These are phyloP conservation scores for Phytophthora palmivora DNA, from an alignment of 352 stramenopile species.

Conservation along the genomic window DNA sequence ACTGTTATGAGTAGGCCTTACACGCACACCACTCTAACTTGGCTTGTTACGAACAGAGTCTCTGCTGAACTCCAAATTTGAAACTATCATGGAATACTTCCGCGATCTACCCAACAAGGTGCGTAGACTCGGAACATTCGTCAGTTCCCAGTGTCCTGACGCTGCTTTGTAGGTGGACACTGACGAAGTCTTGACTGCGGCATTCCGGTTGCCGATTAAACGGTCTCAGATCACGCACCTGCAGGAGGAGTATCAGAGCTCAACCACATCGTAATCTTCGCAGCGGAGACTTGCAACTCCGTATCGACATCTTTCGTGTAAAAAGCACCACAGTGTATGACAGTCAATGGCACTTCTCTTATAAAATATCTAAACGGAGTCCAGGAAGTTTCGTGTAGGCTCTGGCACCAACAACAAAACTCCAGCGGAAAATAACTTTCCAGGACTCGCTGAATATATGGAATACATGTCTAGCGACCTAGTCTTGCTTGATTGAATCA, in stretches of 20 bases:
- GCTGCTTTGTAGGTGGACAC: slow-evolving; percentile 55
- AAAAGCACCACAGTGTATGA: neutral
- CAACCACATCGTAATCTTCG: slow-evolving; percentile 36
- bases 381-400: neutral
- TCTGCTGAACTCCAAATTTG: slow-evolving; percentile 65
- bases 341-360: slow-evolving; percentile 18
- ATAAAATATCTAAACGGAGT: slow-evolving; percentile 23
- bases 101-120: slow-evolving; percentile 76
- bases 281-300: neutral
- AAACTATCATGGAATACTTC: slow-evolving; percentile 86
- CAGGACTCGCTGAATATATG: slow-evolving; percentile 23
- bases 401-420: neutral
- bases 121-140: slow-evolving; percentile 3
- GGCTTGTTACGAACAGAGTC: slow-evolving; percentile 40
- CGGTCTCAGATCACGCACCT: slow-evolving; percentile 55
- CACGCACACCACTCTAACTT: slow-evolving; percentile 4
- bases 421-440: slow-evolving; percentile 7
- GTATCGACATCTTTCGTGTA: slow-evolving; percentile 1
- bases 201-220: slow-evolving; percentile 70
- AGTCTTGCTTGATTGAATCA: slow-evolving; percentile 37
- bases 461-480: slow-evolving; percentile 30
- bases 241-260: slow-evolving; percentile 59
- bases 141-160: slow-evolving; percentile 6
- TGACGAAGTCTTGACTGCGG: slow-evolving; percentile 58
- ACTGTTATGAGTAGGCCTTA: neutral